phyloP scores from a whole-genome alignment of 1,284 basidiomycete species.

The Takashimella koratensis region DNA sequence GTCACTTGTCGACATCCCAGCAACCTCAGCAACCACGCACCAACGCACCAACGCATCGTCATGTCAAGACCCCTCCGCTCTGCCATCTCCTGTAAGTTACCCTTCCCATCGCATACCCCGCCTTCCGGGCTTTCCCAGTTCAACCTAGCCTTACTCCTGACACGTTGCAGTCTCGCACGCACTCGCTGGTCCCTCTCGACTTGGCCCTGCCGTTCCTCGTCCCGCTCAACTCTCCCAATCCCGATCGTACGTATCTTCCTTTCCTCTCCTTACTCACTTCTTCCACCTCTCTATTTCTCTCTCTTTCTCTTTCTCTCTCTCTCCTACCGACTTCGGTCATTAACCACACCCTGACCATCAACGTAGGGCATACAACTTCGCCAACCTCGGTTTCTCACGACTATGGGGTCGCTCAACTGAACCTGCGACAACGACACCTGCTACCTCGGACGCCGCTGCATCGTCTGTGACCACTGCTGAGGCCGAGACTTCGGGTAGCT shows the following conservation, averaged over 20 bases:
- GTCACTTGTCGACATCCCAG: too few species aligned
- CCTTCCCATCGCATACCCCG: too few species aligned
- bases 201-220: background rate
- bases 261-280: too few species aligned
- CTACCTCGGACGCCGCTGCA: background rate
- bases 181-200: background rate
- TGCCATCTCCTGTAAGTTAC: slow-evolving; percentile 11
- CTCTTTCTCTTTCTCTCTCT: background rate
- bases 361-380: background rate
- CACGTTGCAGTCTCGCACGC: background rate
- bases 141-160: too few species aligned
- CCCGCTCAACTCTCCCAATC: background rate
- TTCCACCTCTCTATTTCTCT: background rate
- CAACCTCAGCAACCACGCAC: slow-evolving; percentile 2
- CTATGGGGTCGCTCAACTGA: background rate
- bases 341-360: background rate
- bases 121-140: too few species aligned
- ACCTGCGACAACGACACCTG: background rate
- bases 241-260: background rate
- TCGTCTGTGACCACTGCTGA: background rate
- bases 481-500: background rate
- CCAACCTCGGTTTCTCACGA: background rate
- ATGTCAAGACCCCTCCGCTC: slow-evolving; percentile 23
- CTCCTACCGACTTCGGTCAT: background rate
- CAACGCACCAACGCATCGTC: too few species aligned